Conservation (phyloP, 495 filamentous ascomycete species). For the Tetracladium marchalianum region DNA sequence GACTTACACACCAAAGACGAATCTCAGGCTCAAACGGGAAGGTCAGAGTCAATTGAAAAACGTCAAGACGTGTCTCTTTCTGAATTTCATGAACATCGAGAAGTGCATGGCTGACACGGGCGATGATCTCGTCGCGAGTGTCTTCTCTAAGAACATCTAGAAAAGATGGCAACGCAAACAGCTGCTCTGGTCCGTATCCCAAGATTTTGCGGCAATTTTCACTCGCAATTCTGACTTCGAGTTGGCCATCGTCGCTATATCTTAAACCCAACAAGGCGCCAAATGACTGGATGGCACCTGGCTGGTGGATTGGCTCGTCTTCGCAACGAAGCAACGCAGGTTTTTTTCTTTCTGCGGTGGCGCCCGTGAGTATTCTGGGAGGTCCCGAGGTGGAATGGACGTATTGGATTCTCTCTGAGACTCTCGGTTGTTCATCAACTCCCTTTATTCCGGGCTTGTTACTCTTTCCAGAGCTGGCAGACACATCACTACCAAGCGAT, state of each 20-base stretch:
- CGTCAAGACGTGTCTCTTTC: background rate
- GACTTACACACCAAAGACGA: background rate
- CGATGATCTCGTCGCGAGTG: background rate
- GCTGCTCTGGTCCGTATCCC: background rate
- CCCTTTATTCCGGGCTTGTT: too few species aligned
- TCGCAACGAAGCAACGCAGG: background rate
- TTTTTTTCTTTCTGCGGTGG: too few species aligned
- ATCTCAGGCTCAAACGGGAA: background rate
- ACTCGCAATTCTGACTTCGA: background rate
- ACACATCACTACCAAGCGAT: too few species aligned
- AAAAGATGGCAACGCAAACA: background rate
- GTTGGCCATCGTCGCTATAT: background rate
- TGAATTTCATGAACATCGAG: background rate
- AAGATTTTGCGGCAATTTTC: background rate
- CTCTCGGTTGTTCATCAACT: too few species aligned
- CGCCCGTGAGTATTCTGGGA: too few species aligned
- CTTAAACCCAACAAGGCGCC: background rate
- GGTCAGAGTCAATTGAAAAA: background rate
- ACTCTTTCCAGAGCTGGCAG: too few species aligned
- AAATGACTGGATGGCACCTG: background rate
- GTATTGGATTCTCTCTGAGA: too few species aligned
- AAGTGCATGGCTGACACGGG: background rate
- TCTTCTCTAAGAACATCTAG: background rate
- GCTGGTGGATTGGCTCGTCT: background rate
- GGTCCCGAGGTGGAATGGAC: too few species aligned